Evolutionary conservation across 768 basidiomycete species (phyloP), one percentile per base, ranked within the genome.

Genomic region (Leccinum subgranulosum): DNA sequence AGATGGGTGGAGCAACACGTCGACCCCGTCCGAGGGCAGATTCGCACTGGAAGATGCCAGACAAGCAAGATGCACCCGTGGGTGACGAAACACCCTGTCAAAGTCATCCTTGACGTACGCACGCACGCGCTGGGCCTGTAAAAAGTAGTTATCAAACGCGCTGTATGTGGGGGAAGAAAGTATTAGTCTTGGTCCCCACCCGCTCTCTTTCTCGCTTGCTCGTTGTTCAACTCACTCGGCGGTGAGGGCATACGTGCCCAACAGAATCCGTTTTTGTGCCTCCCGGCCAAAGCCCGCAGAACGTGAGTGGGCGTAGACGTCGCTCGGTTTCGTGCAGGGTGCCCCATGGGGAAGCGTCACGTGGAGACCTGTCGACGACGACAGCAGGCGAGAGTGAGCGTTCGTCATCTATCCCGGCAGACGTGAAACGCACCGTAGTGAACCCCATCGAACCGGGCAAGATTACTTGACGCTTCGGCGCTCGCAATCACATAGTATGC

Each of bases 91-190:
- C 34, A 87, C 81, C 1, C 68, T 64, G 66, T 87, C 75, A 64
- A 95, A 94, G 65, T 98, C 95, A 5, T 78, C 65, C 57, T 83
- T 81, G 52, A 99, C 76, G 8, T 81, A 74, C 51, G 81, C 79
- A 1, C 96, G 86, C 10, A 98, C 82, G 31, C 85, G 81, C 60
- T 93, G 88, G 0, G 96, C 95, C 75, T 96, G 93, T 6, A 98
- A 79, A 69, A 94, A 99, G 71, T 96, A 98, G 67, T 96, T 98
- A 74, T 98, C 90, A 67, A 94, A 98, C n/a, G 94, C 94, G 56
- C 94, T 98, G 64, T 6, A 23, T 2, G n/a, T 54, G 2, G 33
- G 27, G 41, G 10, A 41, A n/a, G n/a, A 19, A 41, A 6, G n/a
- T 19, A 10, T 41, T 19, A 41, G n/a, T 41, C 10, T 41, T 3